phyloP scores from a whole-genome alignment of 2,329 filamentous ascomycete genomes.

The Gaeumannomyces sp. region DNA sequence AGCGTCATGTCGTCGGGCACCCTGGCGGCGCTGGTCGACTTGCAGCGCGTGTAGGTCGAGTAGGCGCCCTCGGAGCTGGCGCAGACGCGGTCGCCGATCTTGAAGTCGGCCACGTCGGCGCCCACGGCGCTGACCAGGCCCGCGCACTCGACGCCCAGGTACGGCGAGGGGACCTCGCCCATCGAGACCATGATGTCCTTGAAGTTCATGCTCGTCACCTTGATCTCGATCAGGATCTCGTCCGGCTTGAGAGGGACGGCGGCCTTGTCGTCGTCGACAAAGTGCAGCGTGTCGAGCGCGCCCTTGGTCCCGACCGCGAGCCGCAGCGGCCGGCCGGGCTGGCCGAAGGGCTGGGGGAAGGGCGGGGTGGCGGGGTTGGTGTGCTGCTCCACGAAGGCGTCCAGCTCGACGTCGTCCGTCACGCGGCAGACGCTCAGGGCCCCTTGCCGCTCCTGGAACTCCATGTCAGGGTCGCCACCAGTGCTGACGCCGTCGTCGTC shows the following conservation, averaged over 20 bases:
- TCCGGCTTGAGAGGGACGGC: slow-evolving; percentile 10
- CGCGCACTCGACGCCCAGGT: slow-evolving; percentile 19
- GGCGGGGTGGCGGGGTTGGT: slow-evolving; percentile 11
- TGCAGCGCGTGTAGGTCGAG: slow-evolving; percentile 11
- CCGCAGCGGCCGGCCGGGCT: slow-evolving; percentile 15
- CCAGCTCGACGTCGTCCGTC: slow-evolving; percentile 9
- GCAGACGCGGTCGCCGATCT: slow-evolving; percentile 26
- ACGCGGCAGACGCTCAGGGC: slow-evolving; percentile 10
- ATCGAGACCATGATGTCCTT: slow-evolving; percentile 27
- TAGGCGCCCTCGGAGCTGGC: slow-evolving; percentile 14
- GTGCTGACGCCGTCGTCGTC: background rate
- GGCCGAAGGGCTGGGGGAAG: slow-evolving; percentile 12
- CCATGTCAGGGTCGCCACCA: slow-evolving; percentile 11
- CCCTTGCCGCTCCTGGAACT: slow-evolving; percentile 12
- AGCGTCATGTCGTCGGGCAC: slow-evolving; percentile 22
- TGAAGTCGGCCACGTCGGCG: slow-evolving; percentile 15
- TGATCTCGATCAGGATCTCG: slow-evolving; percentile 21
- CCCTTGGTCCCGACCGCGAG: slow-evolving; percentile 19
- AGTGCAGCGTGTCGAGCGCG: slow-evolving; percentile 21
- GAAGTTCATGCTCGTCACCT: slow-evolving; percentile 26
- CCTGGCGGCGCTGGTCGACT: slow-evolving; percentile 9
- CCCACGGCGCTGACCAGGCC: slow-evolving; percentile 13
- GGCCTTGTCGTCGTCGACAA: slow-evolving; percentile 14
- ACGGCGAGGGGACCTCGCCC: slow-evolving; percentile 12
- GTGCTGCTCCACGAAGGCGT: slow-evolving; percentile 13